Evolutionary conservation across 495 filamentous ascomycete genomes (phyloP).

Genomic region (Oidiodendron maius): DNA sequence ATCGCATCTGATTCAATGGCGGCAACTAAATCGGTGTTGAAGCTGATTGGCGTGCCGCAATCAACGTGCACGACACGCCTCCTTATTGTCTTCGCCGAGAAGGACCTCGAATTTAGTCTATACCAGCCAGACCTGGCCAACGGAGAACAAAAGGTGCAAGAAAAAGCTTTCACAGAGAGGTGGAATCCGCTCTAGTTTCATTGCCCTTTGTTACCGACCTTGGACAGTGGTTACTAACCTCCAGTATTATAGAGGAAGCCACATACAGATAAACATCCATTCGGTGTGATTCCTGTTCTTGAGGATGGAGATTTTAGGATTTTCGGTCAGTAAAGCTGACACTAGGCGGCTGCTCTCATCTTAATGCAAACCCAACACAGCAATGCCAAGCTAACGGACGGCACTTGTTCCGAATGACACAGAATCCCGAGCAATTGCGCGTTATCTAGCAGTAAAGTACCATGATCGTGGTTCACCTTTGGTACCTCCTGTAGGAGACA

Average conservation of each 20-base stretch:
- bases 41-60: too few species aligned
- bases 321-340: background rate
- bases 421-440: constrained; percentile 1
- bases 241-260: background rate
- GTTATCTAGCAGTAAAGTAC: background rate
- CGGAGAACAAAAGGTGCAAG: background rate
- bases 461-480: background rate
- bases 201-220: too few species aligned
- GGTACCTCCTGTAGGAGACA: background rate
- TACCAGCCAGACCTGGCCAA: background rate
- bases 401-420: too few species aligned
- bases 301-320: background rate
- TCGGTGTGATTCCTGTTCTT: constrained; percentile 3
- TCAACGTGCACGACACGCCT: too few species aligned
- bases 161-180: background rate
- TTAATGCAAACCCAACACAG: too few species aligned
- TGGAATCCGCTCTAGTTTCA: too few species aligned
- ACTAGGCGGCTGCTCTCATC: too few species aligned
- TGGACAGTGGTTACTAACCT: too few species aligned
- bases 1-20: too few species aligned
- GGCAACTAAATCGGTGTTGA: too few species aligned
- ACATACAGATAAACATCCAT: constrained; percentile 1
- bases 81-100: background rate
- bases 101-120: background rate
- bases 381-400: too few species aligned